A percentile compares a stretch with the other conserved stretches of the same genome.
Conservation (phyloP, 257 asterid genomes). For the Petunia axillaris region DNA sequence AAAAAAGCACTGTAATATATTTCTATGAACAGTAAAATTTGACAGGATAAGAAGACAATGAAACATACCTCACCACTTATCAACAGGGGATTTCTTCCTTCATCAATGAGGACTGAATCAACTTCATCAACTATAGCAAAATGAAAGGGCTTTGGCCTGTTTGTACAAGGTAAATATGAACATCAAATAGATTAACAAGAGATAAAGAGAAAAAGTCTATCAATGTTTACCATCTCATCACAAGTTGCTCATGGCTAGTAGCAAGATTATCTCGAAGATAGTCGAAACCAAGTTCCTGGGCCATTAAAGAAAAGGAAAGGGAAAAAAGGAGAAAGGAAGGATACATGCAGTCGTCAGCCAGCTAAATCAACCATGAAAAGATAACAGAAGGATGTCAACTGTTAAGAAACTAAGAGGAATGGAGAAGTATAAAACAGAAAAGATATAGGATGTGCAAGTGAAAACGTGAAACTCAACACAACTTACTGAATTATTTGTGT, state of each 20-base stretch:
- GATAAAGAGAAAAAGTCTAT: conserved; percentile 25
- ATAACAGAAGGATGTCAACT: not conserved
- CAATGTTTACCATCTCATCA: conserved; percentile 88
- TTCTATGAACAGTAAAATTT: not conserved
- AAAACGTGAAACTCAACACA: conserved; percentile 19
- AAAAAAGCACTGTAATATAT: not conserved
- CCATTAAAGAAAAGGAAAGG: conserved; percentile 30
- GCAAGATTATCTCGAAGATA: conserved; percentile 92
- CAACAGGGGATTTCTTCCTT: conserved; percentile 95
- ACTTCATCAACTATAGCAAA: conserved; percentile 98
- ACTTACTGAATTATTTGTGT: conserved; percentile 89
- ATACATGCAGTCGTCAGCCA: not conserved
- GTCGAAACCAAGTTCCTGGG: conserved; percentile 97
- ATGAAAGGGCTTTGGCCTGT: conserved; percentile 98
- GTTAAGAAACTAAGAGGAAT: not conserved
- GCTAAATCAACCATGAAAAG: not conserved
- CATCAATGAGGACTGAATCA: conserved; percentile 96
- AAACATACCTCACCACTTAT: conserved; percentile 90
- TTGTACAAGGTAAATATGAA: conserved; percentile 33
- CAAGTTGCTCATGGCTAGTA: conserved; percentile 72
- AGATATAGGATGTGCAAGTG: conserved; percentile 16
- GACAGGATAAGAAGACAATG: conserved; percentile 26
- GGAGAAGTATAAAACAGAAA: conserved; percentile 9
- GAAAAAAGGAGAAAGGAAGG: conserved; percentile 22
- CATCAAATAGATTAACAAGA: conserved; percentile 22